A percentile compares a stretch with the other conserved stretches of the same genome.
Evolutionary conservation across 2,329 filamentous ascomycete genomes (phyloP).

Genomic region (Ophiocordyceps australis): DNA sequence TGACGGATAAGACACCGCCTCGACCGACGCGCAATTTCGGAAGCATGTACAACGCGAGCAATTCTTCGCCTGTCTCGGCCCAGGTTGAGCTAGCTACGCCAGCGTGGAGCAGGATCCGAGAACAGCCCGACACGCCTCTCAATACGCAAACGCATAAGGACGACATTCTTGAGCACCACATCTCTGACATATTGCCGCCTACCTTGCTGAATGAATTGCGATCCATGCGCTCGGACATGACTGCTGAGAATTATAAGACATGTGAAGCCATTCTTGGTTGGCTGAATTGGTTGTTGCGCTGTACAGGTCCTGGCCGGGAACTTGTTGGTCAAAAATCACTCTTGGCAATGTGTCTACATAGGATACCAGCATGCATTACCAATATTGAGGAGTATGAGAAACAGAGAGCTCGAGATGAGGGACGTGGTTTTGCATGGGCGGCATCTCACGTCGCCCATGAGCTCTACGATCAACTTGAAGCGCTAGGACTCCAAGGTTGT

Average conservation of each 20-base stretch:
- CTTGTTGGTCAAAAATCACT: conserved; percentile 13
- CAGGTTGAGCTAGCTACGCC: conserved; percentile 12
- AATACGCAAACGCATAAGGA: neutral
- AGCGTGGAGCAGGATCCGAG: conserved; percentile 9
- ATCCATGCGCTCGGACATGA: conserved; percentile 6
- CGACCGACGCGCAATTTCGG: conserved; percentile 10
- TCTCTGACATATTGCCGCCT: conserved; percentile 1
- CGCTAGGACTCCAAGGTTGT: conserved; percentile 8
- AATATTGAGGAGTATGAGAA: conserved; percentile 16
- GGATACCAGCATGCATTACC: conserved; percentile 10
- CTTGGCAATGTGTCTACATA: conserved; percentile 17
- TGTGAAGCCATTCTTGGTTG: conserved; percentile 15
- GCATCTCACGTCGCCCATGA: conserved; percentile 10
- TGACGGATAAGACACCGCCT: conserved; percentile 7
- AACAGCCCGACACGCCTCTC: conserved; percentile 3
- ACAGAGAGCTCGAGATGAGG: conserved; percentile 6
- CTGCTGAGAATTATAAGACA: conserved; percentile 9
- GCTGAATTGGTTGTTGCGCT: conserved; percentile 10
- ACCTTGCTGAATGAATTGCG: conserved; percentile 7
- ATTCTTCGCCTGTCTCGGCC: conserved; percentile 8
- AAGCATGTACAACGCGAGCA: conserved; percentile 10
- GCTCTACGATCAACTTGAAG: conserved; percentile 16
- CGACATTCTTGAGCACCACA: neutral
- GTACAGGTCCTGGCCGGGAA: conserved; percentile 7
- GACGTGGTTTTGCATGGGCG: conserved; percentile 9